Evolutionary conservation across 2,329 filamentous ascomycete species (phyloP), one percentile per base, ranked within the genome.

Genomic region (Pestalotiopsis sp.): DNA sequence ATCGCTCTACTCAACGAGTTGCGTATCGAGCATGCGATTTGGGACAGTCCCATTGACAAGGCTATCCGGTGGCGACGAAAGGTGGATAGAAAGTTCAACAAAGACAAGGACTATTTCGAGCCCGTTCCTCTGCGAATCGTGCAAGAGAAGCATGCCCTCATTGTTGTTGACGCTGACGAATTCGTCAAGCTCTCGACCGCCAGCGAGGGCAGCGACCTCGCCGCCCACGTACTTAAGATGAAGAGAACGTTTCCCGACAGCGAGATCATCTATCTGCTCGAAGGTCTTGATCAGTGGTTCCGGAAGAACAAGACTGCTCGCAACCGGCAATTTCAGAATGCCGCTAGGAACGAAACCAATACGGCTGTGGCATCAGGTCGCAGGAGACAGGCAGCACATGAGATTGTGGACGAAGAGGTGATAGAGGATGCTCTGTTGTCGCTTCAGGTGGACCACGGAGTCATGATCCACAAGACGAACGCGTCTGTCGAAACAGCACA

Each of bases 371-470:
- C 67, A 69, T 73, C 72, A 64, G 63, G 75, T 71, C 76, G 78
- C 1, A 78, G 80, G 2, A 78, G 80, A 73, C 85, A 79, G 76
- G 85, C 80, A 70, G 83, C 77, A 68, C 79, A 70, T 69, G 82
- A 86, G 45, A 87, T 89, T 66, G 81, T 95, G 31, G 87, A 91
- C 67, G 91, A 94, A 69, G 89, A 93, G 71, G 77, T 82, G 25
- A 83, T 95, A 59, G 92, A 95, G 75, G 90, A 93, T 73, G 90
- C 91, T 4, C 82, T 95, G 3, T 82, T 95, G 12, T 83, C 87
- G 17, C 81, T 95, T 4, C 93, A 95, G 77, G 85, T 95, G 5
- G 78, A 86, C 27, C 90, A 95, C 78, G 82, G 83, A 4, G 87
- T 87, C 25, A 81, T 93, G 4, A 89, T 95, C 59, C 91, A 94